These are phyloP conservation scores for Kluyveromyces wickerhamii DNA, from an alignment of 805 yeast species.

Conservation along the genomic window DNA sequence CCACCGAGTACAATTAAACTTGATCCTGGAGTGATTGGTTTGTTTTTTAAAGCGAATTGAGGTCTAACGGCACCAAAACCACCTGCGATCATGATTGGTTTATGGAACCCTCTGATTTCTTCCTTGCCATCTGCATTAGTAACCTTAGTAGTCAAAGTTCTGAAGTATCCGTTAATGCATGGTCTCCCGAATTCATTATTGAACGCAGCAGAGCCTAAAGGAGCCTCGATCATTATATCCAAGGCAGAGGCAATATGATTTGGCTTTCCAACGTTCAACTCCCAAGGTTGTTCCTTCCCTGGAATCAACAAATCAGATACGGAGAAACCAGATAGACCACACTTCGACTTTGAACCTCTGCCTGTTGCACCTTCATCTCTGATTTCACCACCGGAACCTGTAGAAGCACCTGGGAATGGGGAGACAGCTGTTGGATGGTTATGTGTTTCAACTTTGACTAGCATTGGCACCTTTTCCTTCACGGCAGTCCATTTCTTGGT, in stretches of 20 bases:
- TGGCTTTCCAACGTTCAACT: slow-evolving; percentile 82
- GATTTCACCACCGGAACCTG: slow-evolving; percentile 99
- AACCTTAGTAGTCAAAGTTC: slow-evolving; percentile 84
- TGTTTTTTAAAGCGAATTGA: slow-evolving; percentile 78
- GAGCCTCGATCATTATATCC: slow-evolving; percentile 95
- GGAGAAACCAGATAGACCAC: slow-evolving; percentile 90
- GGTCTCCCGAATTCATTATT: slow-evolving; percentile 99
- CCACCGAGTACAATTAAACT: slow-evolving; percentile 93
- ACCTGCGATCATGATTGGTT: slow-evolving; percentile 99
- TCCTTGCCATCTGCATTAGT: slow-evolving; percentile 49
- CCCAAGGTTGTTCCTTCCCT: slow-evolving; percentile 88
- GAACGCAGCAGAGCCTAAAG: slow-evolving; percentile 95
- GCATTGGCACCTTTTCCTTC: slow-evolving; percentile 75
- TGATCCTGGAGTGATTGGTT: slow-evolving; percentile 85
- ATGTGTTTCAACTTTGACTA: slow-evolving; percentile 96
- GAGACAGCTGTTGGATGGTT: slow-evolving; percentile 99
- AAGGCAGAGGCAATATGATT: slow-evolving; percentile 85
- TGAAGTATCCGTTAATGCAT: slow-evolving; percentile 90
- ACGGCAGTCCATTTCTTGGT: slow-evolving; percentile 66
- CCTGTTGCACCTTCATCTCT: slow-evolving; percentile 99
- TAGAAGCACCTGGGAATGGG: slow-evolving; percentile 98
- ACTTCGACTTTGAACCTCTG: slow-evolving; percentile 93
- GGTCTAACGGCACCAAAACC: slow-evolving; percentile 98
- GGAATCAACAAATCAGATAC: slow-evolving; percentile 91
- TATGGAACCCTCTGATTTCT: slow-evolving; percentile 93